A percentile compares a stretch with the other conserved stretches of the same genome.
Evolutionary conservation across 495 filamentous ascomycete genomes (phyloP).

Genomic region (Xylaria intraflava): DNA sequence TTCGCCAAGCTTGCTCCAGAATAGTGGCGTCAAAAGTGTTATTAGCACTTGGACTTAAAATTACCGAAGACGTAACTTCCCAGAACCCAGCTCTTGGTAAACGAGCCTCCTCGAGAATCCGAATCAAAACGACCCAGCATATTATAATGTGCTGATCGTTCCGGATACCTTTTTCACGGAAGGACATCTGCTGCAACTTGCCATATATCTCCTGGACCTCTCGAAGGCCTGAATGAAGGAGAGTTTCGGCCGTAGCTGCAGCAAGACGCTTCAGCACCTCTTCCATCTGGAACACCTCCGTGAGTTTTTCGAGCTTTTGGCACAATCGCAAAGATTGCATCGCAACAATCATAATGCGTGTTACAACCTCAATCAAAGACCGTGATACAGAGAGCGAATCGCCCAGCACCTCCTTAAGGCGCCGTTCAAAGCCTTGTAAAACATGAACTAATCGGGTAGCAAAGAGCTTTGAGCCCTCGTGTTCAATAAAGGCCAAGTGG

Average conservation of each 20-base stretch:
- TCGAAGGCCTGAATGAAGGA: constrained; percentile 43
- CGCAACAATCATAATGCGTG: constrained; percentile 22
- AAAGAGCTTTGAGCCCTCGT: constrained; percentile 31
- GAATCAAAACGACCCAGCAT: constrained; percentile 59
- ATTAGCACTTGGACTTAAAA: constrained; percentile 23
- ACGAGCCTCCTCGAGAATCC: constrained; percentile 46
- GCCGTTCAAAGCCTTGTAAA: constrained; percentile 31
- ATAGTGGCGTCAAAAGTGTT: constrained; percentile 39
- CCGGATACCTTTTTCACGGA: constrained; percentile 61
- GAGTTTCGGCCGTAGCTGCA: constrained; percentile 31
- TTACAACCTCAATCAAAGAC: constrained; percentile 21
- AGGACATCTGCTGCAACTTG: constrained; percentile 46
- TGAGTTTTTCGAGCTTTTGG: constrained; percentile 16
- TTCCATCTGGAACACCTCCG: constrained; percentile 35
- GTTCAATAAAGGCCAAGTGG: constrained; percentile 28
- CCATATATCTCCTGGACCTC: constrained; percentile 56
- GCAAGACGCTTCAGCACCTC: constrained; percentile 35
- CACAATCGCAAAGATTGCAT: constrained; percentile 32
- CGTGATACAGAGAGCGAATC: constrained; percentile 8
- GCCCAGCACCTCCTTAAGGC: constrained; percentile 22
- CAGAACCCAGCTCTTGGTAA: constrained; percentile 50
- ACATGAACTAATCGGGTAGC: constrained; percentile 40
- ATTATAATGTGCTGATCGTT: constrained; percentile 52
- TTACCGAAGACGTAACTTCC: constrained; percentile 47
- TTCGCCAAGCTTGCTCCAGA: constrained; percentile 67